A percentile compares a stretch with the other conserved stretches of the same genome.
phyloP scores from a whole-genome alignment of 140 eudicot species.

The Senecio squalidus region DNA sequence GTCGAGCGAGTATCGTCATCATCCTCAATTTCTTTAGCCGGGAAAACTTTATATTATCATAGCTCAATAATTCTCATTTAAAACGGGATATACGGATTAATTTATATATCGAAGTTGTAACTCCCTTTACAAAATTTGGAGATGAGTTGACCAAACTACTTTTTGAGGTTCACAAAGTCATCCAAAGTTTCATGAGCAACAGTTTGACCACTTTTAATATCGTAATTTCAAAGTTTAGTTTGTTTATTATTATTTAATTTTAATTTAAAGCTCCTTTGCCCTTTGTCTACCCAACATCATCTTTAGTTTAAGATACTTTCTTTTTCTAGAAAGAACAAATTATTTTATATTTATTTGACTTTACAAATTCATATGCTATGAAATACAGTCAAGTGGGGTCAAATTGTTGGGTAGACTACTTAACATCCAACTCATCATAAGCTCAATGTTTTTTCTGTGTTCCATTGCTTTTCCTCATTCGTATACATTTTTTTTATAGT shows the following conservation, averaged over 20 bases:
- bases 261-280: not conserved
- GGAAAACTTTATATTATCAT: no score
- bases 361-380: no score
- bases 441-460: not conserved
- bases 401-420: conserved; percentile 17
- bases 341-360: conserved; percentile 8
- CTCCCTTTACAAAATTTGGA: no score
- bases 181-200: conserved; percentile 7
- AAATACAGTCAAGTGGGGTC: conserved; percentile 4
- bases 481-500: no score
- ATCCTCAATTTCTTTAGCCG: no score
- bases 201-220: conserved; percentile 14
- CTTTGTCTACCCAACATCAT: conserved; percentile 2
- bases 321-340: not conserved
- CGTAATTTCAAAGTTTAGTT: not conserved
- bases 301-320: not conserved
- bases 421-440: conserved; percentile 18
- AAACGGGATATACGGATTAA: no score
- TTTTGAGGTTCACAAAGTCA: not conserved
- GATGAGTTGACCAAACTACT: conserved; percentile 12
- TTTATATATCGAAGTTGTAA: no score
- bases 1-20: no score
- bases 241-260: not conserved
- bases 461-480: not conserved
- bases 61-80: no score